Evolutionary conservation across 768 basidiomycete genomes (phyloP).

Genomic region (Amanita exitialis): DNA sequence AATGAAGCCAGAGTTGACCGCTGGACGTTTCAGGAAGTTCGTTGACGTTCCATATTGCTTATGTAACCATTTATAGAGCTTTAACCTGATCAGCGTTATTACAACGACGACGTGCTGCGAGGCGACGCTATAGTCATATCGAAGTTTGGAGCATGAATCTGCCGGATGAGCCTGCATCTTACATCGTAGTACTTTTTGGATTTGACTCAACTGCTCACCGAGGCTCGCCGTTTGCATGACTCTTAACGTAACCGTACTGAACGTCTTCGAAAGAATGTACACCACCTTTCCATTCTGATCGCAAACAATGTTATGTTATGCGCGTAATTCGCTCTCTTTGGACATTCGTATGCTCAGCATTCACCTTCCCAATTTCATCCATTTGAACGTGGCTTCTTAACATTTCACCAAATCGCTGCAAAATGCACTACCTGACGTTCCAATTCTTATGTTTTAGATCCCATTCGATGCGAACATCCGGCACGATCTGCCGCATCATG

Average conservation of each 20-base stretch:
- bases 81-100: too few species aligned
- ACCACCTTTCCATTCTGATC: not conserved
- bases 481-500: not conserved
- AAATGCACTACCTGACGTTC: too few species aligned
- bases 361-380: too few species aligned
- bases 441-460: not conserved
- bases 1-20: not conserved
- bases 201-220: not conserved
- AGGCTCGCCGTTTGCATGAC: not conserved
- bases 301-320: not conserved
- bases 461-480: not conserved
- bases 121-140: not conserved
- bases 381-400: not conserved
- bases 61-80: not conserved
- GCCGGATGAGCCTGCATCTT: not conserved
- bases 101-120: too few species aligned
- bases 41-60: conserved; percentile 1
- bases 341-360: too few species aligned
- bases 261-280: not conserved
- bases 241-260: not conserved
- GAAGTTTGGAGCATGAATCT: not conserved
- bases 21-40: not conserved
- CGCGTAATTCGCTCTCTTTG: too few species aligned
- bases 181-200: not conserved
- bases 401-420: too few species aligned